Evolutionary conservation across 2,329 filamentous ascomycete genomes (phyloP).

Genomic region (Pseudogymnoascus sp.): DNA sequence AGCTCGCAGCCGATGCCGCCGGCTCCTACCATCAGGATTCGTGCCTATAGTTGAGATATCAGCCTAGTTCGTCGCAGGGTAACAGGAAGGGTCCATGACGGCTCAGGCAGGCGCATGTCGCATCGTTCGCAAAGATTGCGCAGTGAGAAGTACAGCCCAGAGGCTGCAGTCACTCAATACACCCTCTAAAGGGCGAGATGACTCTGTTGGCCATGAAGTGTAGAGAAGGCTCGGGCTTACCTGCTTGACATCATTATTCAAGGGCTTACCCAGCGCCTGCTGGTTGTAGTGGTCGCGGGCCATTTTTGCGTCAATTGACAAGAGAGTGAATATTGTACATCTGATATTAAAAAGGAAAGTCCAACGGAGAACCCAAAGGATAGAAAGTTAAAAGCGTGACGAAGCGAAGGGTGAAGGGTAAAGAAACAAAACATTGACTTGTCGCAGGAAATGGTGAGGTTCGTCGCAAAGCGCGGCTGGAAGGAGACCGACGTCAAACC

Average conservation of each 20-base stretch:
- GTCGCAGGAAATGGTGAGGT: neutral
- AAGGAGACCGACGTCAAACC: constrained; percentile 1
- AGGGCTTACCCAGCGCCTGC: constrained; percentile 58
- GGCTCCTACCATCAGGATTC: constrained; percentile 87
- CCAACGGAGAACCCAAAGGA: neutral
- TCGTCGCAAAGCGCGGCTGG: constrained; percentile 6
- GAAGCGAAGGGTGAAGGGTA: neutral
- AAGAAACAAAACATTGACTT: neutral
- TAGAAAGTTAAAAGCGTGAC: neutral
- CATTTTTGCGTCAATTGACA: constrained; percentile 14
- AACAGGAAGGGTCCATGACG: neutral
- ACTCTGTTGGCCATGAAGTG: neutral
- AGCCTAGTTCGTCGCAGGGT: constrained; percentile 22
- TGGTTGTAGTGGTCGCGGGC: constrained; percentile 49
- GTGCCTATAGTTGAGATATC: constrained; percentile 50
- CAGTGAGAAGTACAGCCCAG: neutral
- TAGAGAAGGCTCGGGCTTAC: constrained; percentile 36
- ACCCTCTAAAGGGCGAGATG: too few relatives aligned
- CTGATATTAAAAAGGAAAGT: neutral
- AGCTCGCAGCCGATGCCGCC: constrained; percentile 97
- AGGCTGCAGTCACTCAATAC: neutral
- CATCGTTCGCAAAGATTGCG: neutral
- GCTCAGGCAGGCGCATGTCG: neutral
- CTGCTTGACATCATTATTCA: constrained; percentile 61
- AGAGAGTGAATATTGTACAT: constrained; percentile 1